Evolutionary conservation across 768 basidiomycete genomes (phyloP).

Genomic region (Myochromella boudieri): DNA sequence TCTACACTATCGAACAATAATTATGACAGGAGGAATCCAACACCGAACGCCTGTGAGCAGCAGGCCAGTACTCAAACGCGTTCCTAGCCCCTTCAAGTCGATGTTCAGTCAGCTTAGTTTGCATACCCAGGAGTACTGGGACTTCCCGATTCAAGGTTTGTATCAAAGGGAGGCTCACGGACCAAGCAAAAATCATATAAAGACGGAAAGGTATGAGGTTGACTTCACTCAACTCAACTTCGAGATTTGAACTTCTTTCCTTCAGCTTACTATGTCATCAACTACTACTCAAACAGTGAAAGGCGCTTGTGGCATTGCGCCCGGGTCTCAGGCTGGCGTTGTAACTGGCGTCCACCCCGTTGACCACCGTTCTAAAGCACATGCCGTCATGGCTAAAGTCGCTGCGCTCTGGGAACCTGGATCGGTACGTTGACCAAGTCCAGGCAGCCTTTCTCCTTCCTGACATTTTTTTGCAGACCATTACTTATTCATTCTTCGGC

Average conservation of each 20-base stretch:
- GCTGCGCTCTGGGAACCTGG: neutral
- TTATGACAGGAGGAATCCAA: too few relatives aligned
- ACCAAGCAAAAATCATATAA: too few relatives aligned
- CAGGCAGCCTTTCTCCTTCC: neutral
- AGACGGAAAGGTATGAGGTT: too few relatives aligned
- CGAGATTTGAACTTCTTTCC: neutral
- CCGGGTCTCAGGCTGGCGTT: neutral
- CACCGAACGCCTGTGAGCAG: too few relatives aligned
- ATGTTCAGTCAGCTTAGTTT: neutral
- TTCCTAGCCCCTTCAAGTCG: neutral
- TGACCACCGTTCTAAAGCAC: too few relatives aligned
- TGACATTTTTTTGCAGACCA: neutral
- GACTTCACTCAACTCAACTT: neutral
- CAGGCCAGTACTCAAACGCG: too few relatives aligned
- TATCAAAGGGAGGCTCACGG: neutral
- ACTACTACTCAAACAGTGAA: neutral
- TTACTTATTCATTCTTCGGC: conserved; percentile 12
- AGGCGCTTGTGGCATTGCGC: neutral
- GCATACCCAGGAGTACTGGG: neutral
- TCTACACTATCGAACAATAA: too few relatives aligned
- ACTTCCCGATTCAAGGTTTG: neutral
- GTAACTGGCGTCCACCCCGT: neutral
- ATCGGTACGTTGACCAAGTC: neutral
- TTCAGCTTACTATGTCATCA: neutral
- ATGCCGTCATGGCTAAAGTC: conserved; percentile 1